Evolutionary conservation across 169 alveolate genomes (phyloP), one percentile per base, ranked within the genome.

Genomic region (Eimeria necatrix): DNA sequence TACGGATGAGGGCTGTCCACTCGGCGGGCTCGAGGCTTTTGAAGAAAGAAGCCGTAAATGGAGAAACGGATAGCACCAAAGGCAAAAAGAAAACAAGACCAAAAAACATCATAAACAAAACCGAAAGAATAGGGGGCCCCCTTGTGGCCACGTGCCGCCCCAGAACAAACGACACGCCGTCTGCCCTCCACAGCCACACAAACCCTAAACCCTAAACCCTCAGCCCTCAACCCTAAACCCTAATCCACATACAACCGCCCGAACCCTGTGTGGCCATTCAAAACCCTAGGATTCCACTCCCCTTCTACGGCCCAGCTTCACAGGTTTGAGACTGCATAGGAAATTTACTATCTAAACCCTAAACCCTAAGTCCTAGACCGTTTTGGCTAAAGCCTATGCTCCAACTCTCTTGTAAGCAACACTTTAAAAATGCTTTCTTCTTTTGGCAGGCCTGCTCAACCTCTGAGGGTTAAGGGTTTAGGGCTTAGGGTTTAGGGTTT

Each of bases 41-140:
- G 20, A 81, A 81, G 74, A 52, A 81, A 14, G 1, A 0, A 22
- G 53, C 41, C 53, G 18, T 41, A 51, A 81, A 81, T 3, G 90
- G 90, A 24, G 90, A 81, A 8, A 81, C 9, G 49, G 41, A 24
- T 20, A 81, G 73, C 74, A 81, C 90, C 18, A 81, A 46, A 22
- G 90, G 90, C 56, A 81, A 24, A 53, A 81, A 81, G 20, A 52
- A 81, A 52, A 81, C 52, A 53, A 81, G 90, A 8, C 90, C 90
- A 73, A 81, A 81, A 53, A 81, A 81, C 90, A 81, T 81, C 90
- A 81, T 81, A 49, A 81, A 52, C 90, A 81, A 51, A 24, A 81
- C 52, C 90, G 90, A 81, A 41, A 81, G 73, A 16, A 81, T 51
- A 12, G 90, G 90, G 26, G 90, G 90, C 51, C 90, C 90, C 53